Percentiles rank a stretch among this genome's conserved stretches.
Conservation (phyloP, 176 grass and related monocot genomes). For the Paspalum notatum region DNA sequence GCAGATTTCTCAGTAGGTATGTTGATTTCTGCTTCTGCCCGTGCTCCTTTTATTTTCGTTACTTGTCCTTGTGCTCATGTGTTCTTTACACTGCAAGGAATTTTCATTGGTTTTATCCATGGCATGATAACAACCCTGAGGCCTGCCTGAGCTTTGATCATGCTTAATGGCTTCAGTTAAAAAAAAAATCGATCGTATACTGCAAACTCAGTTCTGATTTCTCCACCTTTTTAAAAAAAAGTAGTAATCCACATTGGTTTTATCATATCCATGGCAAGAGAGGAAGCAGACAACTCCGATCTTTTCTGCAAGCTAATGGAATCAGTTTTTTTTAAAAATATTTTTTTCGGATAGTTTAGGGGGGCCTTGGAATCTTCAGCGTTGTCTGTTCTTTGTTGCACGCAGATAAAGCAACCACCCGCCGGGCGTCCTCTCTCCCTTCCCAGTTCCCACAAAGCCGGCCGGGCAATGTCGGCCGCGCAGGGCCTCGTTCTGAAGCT, state of each 20-base stretch:
- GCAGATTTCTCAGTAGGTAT: background rate
- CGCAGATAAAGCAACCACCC: conserved; percentile 18
- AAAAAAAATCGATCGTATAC: no score
- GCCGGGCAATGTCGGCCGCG: conserved; percentile 46
- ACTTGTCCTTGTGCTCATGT: no score
- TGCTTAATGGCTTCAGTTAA: no score
- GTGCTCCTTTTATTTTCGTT: no score
- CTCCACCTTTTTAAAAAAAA: background rate
- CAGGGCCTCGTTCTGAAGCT: conserved; percentile 49
- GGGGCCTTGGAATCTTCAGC: background rate
- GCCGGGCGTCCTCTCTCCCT: background rate
- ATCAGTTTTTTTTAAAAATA: background rate
- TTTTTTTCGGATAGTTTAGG: background rate
- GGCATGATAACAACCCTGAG: no score
- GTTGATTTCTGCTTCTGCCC: background rate
- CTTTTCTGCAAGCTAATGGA: conserved; percentile 12
- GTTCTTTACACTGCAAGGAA: no score
- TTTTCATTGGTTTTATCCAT: background rate
- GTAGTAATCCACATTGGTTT: conserved; percentile 15
- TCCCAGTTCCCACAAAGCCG: background rate
- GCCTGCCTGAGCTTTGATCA: no score
- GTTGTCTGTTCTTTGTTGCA: background rate
- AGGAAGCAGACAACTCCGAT: conserved; percentile 18
- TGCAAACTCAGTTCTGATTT: background rate
- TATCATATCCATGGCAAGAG: background rate